These are phyloP conservation scores for Xylariaceae sp. DNA, from an alignment of 2,329 filamentous ascomycete genomes.

Conservation along the genomic window DNA sequence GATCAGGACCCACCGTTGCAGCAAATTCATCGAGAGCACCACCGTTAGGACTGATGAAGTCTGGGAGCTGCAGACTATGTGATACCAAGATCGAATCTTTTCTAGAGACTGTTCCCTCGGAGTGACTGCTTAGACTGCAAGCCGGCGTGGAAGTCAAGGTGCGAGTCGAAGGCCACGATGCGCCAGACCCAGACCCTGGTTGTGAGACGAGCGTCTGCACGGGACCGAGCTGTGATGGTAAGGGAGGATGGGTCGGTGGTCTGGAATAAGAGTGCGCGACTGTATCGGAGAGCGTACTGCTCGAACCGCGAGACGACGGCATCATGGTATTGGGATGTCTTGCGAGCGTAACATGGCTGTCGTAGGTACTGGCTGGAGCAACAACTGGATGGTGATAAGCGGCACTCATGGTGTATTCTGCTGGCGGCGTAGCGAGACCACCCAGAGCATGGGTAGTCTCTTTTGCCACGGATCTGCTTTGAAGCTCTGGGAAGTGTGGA, in stretches of 20 bases:
- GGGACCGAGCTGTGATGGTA: constrained; percentile 22
- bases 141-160: constrained; percentile 37
- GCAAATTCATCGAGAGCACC: constrained; percentile 80
- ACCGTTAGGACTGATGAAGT: constrained; percentile 69
- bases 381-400: constrained; percentile 46
- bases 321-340: constrained; percentile 35
- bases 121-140: constrained; percentile 23
- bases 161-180: constrained; percentile 33
- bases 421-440: constrained; percentile 49
- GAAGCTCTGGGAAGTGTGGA: constrained; percentile 20
- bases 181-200: constrained; percentile 13
- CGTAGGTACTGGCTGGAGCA: constrained; percentile 39
- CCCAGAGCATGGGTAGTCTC: constrained; percentile 27
- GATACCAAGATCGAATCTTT: constrained; percentile 46
- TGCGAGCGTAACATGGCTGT: constrained; percentile 40
- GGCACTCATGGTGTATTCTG: constrained; percentile 49
- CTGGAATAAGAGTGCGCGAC: constrained; percentile 22
- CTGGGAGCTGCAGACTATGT: constrained; percentile 67
- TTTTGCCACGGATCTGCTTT: constrained; percentile 17
- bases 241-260: constrained; percentile 32
- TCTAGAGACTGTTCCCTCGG: constrained; percentile 32
- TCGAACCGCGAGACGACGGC: constrained; percentile 32
- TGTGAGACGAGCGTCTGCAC: constrained; percentile 19
- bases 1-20: constrained; percentile 59
- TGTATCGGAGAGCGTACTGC: constrained; percentile 32